Evolutionary conservation across 2,329 filamentous ascomycete genomes (phyloP), one percentile per base, ranked within the genome.

Genomic region (Talaromyces sp.): DNA sequence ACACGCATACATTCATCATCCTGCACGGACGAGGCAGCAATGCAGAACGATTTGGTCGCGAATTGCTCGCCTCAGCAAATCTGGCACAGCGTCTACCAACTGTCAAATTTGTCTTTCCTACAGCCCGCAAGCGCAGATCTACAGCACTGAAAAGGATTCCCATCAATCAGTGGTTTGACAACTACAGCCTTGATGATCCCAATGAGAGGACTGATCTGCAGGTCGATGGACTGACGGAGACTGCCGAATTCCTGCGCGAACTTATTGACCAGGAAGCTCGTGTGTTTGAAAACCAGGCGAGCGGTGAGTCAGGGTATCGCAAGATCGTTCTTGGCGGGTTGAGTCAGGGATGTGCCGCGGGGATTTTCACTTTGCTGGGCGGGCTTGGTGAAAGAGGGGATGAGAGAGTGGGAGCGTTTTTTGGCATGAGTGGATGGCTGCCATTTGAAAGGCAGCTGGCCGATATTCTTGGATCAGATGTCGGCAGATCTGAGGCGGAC

Each of bases 81-180:
- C 62, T 68, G 27, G 61, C 61, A 40, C 51, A 55, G 31, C 56
- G 47, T 62, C 65, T 67, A 0, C 68, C 69, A 23, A 71, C 67
- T 1, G 68, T 77, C 1, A 80, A 79, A 62, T 84, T 83, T 61
- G 69, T 85, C 47, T 85, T 85, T 60, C 83, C 82, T 0, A 83
- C 81, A 0, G 76, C 83, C 0, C 74, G 70, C 6, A 77, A 76
- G 12, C 74, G 80, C 0, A 78, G 80, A 9, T 78, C 82, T 0
- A 75, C 69, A 0, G 72, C 75, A 3, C 78, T 82, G 51, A 76
- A 79, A 6, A 75, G 77, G 2, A 70, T 74, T 0, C 70, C 73
- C 10, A 75, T 83, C 42, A 78, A 79, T 8, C 80, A 83, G 66
- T 85, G 83, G 82, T 84, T 83, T 63, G 78, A 85, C 65, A 74